Base-by-base conservation (phyloP, 176 grass and related monocot species). In the Chrysopogon serrulatus region DNA sequence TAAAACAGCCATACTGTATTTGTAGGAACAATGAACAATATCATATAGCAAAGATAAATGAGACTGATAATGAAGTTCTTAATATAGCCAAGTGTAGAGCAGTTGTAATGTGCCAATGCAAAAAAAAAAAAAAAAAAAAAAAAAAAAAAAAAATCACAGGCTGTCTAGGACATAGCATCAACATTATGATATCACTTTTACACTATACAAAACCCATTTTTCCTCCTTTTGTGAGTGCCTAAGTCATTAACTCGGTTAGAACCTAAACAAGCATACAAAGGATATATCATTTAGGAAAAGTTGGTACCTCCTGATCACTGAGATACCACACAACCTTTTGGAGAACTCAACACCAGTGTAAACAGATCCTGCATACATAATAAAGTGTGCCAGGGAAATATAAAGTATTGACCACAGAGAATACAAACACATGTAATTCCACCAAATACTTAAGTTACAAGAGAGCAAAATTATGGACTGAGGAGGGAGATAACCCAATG, bases 301-400 rank as follows among this genome's bases (percentile, higher is more conserved):
- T 51, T 8, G n/a, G 35, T 98, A 99, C 96, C 96, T 99, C 75
- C 96, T 94, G 68, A 99, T 99, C 71, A 99, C 89, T 87, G 96
- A 99, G 78, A 99, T 94, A 63, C 96, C 96, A 67, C 96, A 99
- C 77, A 99, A 83, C 74, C 91, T 96, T 93, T 92, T 99, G 27
- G 93, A 94, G 90, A 96, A 99, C 68, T 99, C 96, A 73, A 99
- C 93, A 39, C 91, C 94, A 37, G 90, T 94, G 78, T 97, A 97
- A 68, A 97, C 87, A 82, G 89, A 91, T 42, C 94, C 96, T 99
- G 96, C 78, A 91, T 40, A 60, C 56, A 60, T 27, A 60, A 60
- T 60, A 60, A 60, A 60, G 56, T 60, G n/a, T 27, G 56, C 60
- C 79, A 79, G 43, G 61, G 48, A 5, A 90, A 84, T 49, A 85